Evolutionary conservation across 2,329 filamentous ascomycete genomes (phyloP).

Genomic region (Aspergillus thermomutatus): DNA sequence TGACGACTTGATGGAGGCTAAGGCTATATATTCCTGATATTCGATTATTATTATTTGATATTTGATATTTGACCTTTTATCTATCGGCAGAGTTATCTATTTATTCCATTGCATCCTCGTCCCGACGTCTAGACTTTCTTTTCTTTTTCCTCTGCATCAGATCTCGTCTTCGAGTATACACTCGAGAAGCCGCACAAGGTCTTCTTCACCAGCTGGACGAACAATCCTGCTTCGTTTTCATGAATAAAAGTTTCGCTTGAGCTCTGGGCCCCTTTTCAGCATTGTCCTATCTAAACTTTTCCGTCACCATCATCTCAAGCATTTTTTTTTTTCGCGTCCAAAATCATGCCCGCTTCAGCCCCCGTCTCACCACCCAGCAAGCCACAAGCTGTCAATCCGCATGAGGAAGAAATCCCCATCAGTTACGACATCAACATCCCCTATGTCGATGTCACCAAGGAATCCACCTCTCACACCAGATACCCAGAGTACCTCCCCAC

Average conservation of each 20-base stretch:
- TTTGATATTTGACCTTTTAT: no score
- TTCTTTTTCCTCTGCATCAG: constrained; percentile 2
- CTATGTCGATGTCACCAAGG: constrained; percentile 43
- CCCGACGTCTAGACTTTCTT: constrained; percentile 1
- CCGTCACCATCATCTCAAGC: constrained; percentile 2
- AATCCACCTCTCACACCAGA: constrained; percentile 34
- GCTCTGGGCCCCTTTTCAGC: no score
- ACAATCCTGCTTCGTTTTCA: not conserved
- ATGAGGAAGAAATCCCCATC: constrained; percentile 32
- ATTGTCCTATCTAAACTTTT: not conserved
- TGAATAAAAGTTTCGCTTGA: not conserved
- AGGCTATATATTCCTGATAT: constrained; percentile 3
- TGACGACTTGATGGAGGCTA: constrained; percentile 5
- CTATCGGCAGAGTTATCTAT: not conserved
- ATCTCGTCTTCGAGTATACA: not conserved
- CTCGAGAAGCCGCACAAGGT: not conserved
- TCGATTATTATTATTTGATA: not conserved
- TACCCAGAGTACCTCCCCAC: constrained; percentile 47
- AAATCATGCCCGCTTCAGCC: constrained; percentile 33
- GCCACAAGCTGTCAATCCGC: constrained; percentile 21
- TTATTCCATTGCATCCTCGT: constrained; percentile 2
- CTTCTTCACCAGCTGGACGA: not conserved
- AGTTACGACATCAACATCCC: constrained; percentile 50
- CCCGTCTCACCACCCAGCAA: constrained; percentile 27
- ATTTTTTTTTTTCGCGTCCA: no score